Percentiles rank a stretch among this genome's conserved stretches.
These are phyloP conservation scores for Backusella westeae DNA, from an alignment of 192 early-diverging fungal genomes.

Conservation along the genomic window DNA sequence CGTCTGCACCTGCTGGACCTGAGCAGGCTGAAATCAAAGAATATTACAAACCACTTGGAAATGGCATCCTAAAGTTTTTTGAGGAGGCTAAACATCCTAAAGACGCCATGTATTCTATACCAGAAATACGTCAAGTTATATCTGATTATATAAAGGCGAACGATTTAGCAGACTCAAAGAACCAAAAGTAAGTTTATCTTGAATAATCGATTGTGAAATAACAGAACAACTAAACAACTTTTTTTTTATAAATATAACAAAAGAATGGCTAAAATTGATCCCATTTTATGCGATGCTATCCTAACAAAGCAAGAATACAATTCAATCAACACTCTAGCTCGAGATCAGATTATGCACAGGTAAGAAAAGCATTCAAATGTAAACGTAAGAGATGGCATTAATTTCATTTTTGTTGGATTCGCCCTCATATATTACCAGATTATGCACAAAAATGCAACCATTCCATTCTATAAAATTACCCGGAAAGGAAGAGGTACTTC, in stretches of 20 bases:
- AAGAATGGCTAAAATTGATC: slow-evolving; percentile 65
- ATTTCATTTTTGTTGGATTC: background rate
- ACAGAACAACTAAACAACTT: background rate
- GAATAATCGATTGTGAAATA: background rate
- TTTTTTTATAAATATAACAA: background rate
- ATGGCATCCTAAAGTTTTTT: slow-evolving; percentile 47
- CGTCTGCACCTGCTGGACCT: background rate
- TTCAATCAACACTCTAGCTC: slow-evolving; percentile 46
- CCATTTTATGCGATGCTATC: slow-evolving; percentile 62
- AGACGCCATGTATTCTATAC: slow-evolving; percentile 54
- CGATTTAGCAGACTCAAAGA: slow-evolving; percentile 54
- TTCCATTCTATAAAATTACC: slow-evolving; percentile 51
- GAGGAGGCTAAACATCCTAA: slow-evolving; percentile 43
- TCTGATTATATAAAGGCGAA: slow-evolving; percentile 64
- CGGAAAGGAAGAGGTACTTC: slow-evolving; percentile 38
- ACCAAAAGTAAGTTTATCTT: slow-evolving; percentile 29
- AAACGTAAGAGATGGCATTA: background rate
- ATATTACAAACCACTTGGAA: slow-evolving; percentile 51
- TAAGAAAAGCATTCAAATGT: background rate
- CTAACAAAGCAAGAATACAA: slow-evolving; percentile 67
- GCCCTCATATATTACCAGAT: slow-evolving; percentile 14
- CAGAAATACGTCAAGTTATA: slow-evolving; percentile 57
- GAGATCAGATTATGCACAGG: slow-evolving; percentile 52
- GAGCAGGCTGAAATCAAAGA: slow-evolving; percentile 48
- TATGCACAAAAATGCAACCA: slow-evolving; percentile 51